Base-by-base conservation (phyloP, 2,329 filamentous ascomycete genomes). In the Ceratocystis diversiconidia region DNA sequence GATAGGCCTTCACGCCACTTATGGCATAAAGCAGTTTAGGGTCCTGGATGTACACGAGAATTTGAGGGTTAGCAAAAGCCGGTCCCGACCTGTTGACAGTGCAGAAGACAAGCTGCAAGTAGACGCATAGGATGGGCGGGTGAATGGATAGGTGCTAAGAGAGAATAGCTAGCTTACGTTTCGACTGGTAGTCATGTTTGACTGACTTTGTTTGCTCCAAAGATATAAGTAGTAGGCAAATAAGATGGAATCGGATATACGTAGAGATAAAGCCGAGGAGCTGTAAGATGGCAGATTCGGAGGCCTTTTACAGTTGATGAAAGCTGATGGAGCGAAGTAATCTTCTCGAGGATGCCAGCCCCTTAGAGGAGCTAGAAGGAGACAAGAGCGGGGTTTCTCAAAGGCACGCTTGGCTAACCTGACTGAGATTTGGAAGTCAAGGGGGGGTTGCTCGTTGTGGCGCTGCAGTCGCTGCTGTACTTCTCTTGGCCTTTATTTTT, bases 1-100 rank as follows among this genome's bases (percentile, higher is more conserved):
- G 90, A 77, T 90, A 96, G 69, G 92, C 94, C 69, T 86, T 87
- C 72, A 99, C 92, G 78, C 90, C 90, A 70, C 87, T 85, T 73
- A 97, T 82, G 71, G 84, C 83, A 74, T 87, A 87, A 68, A 87
- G 76, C 67, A 87, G 78, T 75, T 85, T 87, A 50, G 84, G 84
- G 69, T 87, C 84, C 79, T 82, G 69, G 36, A 59, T 5, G 22
- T 43, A 41, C n/a, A 57, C 10, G 44, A 19, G 17, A n/a, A 30
- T 44, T 46, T 63, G 62, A 22, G 48, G 52, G 65, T 66, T 63
- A 66, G 65, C 41, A 63, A 43, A 44, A n/a, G 59, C 60, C 46
- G 8, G 22, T 4, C 36, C 10, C 36, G 36, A 25, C 44, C 30
- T 22, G 32, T 25, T 25, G n/a, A 30, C 19, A 22, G 10, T 17